Evolutionary conservation across 805 yeast genomes (phyloP), one percentile per base, ranked within the genome.

Genomic region (Myxozyma neglecta): DNA sequence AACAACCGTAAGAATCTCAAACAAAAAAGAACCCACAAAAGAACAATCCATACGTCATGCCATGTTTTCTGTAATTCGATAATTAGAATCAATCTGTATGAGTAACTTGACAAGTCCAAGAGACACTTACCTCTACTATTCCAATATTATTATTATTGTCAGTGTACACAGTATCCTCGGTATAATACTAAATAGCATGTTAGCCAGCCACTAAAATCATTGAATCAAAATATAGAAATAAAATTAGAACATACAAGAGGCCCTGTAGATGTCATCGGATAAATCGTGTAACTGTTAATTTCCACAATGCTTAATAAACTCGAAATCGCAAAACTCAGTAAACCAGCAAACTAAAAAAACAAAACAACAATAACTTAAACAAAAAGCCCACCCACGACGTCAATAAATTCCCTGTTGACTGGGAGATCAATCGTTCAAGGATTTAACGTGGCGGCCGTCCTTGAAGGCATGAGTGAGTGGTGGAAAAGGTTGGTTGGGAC

Each of bases 101-200:
- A 32, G 43, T 10, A 11, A 24, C 14, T 34, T 34, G 29, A 14
- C 42, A 29, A 9, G 48, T 16, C 7, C 14, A 10, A 20, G n/a
- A 29, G n/a, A 32, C 6, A 40, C 67, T 8, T 48, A 64, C 67
- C 58, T 62, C 60, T 6, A 64, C 66, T 13, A 64, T 56, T 16
- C 67, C 67, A 16, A 64, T 53, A 32, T 45, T 44, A 20, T 56
- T 53, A 18, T 51, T 20, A 34, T 47, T 37, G 43, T 54, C 44
- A 11, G 67, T 64, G 44, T 52, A 53, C 16, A 64, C 67, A 35
- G 60, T 61, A 39, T 64, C 67, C 44, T 64, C 66, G 11, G 63
- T 20, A 51, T 57, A 64, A 46, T 61, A 64, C 65, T 61, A 34
- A 16, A 6, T 34, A 11, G 35, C 16, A 14, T n/a, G 9, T 16